These are phyloP conservation scores for Magnolia changhungtana DNA, from an alignment of 164 flowering plant species.

Conservation along the genomic window DNA sequence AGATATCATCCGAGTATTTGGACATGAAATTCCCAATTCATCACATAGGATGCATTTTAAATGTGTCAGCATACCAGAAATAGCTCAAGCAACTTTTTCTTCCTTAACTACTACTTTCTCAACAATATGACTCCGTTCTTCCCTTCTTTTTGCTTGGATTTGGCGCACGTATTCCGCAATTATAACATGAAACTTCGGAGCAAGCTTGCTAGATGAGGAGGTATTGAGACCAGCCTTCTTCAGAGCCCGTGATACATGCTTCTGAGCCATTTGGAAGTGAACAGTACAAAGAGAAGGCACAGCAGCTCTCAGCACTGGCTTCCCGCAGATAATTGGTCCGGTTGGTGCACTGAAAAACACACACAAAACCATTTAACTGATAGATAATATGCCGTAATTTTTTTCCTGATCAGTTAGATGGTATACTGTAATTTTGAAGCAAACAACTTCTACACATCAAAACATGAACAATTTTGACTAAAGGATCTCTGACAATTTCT, in stretches of 20 bases:
- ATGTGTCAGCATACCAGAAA: not conserved
- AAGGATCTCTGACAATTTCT: not conserved
- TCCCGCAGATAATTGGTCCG: constrained; percentile 58
- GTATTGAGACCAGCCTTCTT: constrained; percentile 72
- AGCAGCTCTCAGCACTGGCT: constrained; percentile 57
- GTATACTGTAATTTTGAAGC: no score
- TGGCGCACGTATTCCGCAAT: constrained; percentile 67
- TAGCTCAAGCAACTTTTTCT: constrained; percentile 20
- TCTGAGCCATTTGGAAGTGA: constrained; percentile 60
- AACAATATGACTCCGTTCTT: constrained; percentile 20
- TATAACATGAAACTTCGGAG: constrained; percentile 69
- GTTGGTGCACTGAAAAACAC: constrained; percentile 40
- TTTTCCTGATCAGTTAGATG: no score
- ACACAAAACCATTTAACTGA: not conserved
- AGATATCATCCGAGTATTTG: not conserved
- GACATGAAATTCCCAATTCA: not conserved
- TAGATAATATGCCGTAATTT: not conserved
- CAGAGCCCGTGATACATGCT: constrained; percentile 48
- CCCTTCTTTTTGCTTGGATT: constrained; percentile 66
- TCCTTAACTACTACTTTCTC: constrained; percentile 27
- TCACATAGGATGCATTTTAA: not conserved
- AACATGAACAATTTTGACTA: not conserved
- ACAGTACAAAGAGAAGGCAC: constrained; percentile 56
- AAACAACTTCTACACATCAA: no score
- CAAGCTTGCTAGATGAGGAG: constrained; percentile 52